phyloP scores from a whole-genome alignment of 106 monocot species.

The Dendrobium chrysotoxum region DNA sequence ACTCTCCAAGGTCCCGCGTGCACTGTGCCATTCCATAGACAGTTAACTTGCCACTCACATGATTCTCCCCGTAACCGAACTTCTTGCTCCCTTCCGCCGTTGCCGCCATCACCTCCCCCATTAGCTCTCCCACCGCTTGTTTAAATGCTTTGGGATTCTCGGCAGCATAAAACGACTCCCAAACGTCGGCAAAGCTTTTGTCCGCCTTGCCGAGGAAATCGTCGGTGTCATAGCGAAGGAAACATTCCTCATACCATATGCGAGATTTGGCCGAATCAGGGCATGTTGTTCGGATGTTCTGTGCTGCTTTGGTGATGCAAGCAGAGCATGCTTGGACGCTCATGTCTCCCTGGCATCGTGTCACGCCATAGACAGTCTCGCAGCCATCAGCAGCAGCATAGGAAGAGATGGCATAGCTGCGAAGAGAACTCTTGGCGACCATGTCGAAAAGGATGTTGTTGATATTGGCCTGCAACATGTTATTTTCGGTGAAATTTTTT shows the following conservation, averaged over 20 bases:
- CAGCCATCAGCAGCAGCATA: too few species aligned
- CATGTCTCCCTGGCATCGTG: slow-evolving; percentile 41
- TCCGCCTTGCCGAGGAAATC: slow-evolving; percentile 29
- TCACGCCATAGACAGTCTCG: slow-evolving; percentile 27
- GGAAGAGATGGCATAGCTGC: too few species aligned
- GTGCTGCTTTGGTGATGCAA: slow-evolving; percentile 29
- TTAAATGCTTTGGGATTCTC: slow-evolving; percentile 24
- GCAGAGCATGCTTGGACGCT: slow-evolving; percentile 21
- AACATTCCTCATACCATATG: slow-evolving; percentile 54
- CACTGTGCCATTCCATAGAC: slow-evolving; percentile 50
- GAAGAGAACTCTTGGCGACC: too few species aligned
- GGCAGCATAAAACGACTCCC: slow-evolving; percentile 17
- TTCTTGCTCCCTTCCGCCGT: slow-evolving; percentile 15
- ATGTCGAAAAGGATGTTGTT: too few species aligned
- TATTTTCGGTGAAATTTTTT: too few species aligned
- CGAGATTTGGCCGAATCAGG: slow-evolving; percentile 24
- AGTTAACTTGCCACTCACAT: slow-evolving; percentile 11
- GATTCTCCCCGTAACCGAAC: neutral
- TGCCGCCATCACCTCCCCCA: slow-evolving; percentile 15
- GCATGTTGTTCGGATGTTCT: slow-evolving; percentile 20
- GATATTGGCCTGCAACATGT: too few species aligned
- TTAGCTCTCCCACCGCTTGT: slow-evolving; percentile 14
- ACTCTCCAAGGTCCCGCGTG: slow-evolving; percentile 28
- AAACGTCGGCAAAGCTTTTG: slow-evolving; percentile 17
- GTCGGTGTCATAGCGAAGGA: slow-evolving; percentile 34